A percentile compares a stretch with the other conserved stretches of the same genome.
Conservation (phyloP, 1,139 yeast genomes). For the Zygosaccharomyces pseudobailii region DNA sequence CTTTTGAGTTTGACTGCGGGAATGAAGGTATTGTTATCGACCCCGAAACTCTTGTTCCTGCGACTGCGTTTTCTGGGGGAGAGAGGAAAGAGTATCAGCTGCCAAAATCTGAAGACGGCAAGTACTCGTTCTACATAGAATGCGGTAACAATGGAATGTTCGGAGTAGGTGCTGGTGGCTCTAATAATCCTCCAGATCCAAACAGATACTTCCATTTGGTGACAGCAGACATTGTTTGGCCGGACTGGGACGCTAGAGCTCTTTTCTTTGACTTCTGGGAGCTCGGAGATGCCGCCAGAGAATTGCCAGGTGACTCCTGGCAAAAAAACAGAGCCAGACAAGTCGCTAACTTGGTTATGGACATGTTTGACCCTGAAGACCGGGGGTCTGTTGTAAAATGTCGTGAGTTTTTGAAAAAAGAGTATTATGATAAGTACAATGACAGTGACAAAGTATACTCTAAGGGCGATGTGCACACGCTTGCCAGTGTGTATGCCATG, state of each 20-base stretch:
- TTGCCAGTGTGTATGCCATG: slow-evolving; percentile 64
- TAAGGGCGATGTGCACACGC: slow-evolving; percentile 30
- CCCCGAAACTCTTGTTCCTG: slow-evolving; percentile 53
- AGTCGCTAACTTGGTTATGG: slow-evolving; percentile 74
- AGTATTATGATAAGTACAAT: slow-evolving; percentile 57
- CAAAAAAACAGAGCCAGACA: slow-evolving; percentile 82
- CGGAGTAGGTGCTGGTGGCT: slow-evolving; percentile 66
- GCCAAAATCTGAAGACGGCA: slow-evolving; percentile 43
- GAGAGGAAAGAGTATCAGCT: slow-evolving; percentile 72
- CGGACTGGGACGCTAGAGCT: slow-evolving; percentile 75
- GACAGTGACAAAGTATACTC: slow-evolving; percentile 62
- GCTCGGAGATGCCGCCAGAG: slow-evolving; percentile 86
- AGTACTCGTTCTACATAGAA: slow-evolving; percentile 62
- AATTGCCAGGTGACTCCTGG: slow-evolving; percentile 67
- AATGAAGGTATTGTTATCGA: slow-evolving; percentile 81
- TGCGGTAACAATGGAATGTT: slow-evolving; percentile 94
- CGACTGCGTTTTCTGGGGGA: slow-evolving; percentile 85
- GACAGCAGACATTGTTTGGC: slow-evolving; percentile 74
- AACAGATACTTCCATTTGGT: slow-evolving; percentile 64
- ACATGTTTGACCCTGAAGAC: slow-evolving; percentile 60
- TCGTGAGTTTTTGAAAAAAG: slow-evolving; percentile 57
- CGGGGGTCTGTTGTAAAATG: slow-evolving; percentile 51
- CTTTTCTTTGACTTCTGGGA: slow-evolving; percentile 81
- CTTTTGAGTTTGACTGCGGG: slow-evolving; percentile 81
- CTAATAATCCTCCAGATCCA: slow-evolving; percentile 61